A percentile compares a stretch with the other conserved stretches of the same genome.
Conservation (phyloP, 2,329 filamentous ascomycete species). For the Xylariaceae sp. region DNA sequence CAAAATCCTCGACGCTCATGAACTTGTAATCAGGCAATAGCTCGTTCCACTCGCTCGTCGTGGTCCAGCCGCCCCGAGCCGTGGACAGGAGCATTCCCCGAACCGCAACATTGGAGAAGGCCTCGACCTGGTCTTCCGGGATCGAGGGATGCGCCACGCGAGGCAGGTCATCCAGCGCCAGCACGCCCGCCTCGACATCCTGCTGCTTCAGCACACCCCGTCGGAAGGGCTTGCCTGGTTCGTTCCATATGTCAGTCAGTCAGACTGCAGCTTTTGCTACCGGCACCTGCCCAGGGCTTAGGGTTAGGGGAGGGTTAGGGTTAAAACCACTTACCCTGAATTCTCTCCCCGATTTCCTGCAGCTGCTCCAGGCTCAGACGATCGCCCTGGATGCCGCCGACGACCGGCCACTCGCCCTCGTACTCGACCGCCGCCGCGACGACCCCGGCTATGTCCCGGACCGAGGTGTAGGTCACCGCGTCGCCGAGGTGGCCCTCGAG, state of each 20-base stretch:
- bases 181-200: slow-evolving; percentile 37
- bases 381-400: slow-evolving; percentile 33
- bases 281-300: background rate
- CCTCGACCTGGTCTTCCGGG: slow-evolving; percentile 24
- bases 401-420: slow-evolving; percentile 33
- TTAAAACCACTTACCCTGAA: slow-evolving; percentile 28
- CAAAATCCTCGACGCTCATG: slow-evolving; percentile 4
- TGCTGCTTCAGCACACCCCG: slow-evolving; percentile 37
- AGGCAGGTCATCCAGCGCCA: slow-evolving; percentile 29
- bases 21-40: slow-evolving; percentile 9
- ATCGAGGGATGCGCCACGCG: slow-evolving; percentile 24
- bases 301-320: no score
- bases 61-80: slow-evolving; percentile 25
- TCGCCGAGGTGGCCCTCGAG: slow-evolving; percentile 33
- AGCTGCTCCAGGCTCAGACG: slow-evolving; percentile 28
- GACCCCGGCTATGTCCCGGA: slow-evolving; percentile 32
- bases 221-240: slow-evolving; percentile 26
- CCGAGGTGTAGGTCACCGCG: slow-evolving; percentile 36
- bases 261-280: background rate
- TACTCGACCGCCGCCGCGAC: slow-evolving; percentile 35
- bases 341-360: slow-evolving; percentile 30
- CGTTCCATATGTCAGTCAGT: background rate
- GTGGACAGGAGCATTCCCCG: slow-evolving; percentile 35
- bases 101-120: slow-evolving; percentile 29
- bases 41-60: slow-evolving; percentile 9